Evolutionary conservation across 78 protist species (phyloP).

Genomic region (Dictyostelium discoideum): dicty_2.7 NC_007090.3:3219501-3220000

Average conservation of each 20-base stretch:
- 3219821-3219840: neutral
- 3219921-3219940: neutral
- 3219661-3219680: neutral
- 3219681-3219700: too few relatives aligned
- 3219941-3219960: neutral
- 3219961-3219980: conserved; percentile 3
- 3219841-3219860: neutral
- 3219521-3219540: neutral
- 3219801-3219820: conserved; percentile 1
- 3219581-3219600: neutral
- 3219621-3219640: neutral
- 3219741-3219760: conserved; percentile 1
- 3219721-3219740: neutral
- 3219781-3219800: neutral
- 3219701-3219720: neutral
- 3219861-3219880: neutral
- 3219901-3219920: neutral
- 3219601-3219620: conserved; percentile 1
- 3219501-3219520: conserved; percentile 45
- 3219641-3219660: neutral
- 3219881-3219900: neutral
- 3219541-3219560: neutral
- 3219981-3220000: neutral
- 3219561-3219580: neutral
- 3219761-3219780: neutral